A percentile compares a stretch with the other conserved stretches of the same genome.
These are phyloP conservation scores for Torulaspora franciscae DNA, from an alignment of 805 yeast genomes.

Conservation along the genomic window DNA sequence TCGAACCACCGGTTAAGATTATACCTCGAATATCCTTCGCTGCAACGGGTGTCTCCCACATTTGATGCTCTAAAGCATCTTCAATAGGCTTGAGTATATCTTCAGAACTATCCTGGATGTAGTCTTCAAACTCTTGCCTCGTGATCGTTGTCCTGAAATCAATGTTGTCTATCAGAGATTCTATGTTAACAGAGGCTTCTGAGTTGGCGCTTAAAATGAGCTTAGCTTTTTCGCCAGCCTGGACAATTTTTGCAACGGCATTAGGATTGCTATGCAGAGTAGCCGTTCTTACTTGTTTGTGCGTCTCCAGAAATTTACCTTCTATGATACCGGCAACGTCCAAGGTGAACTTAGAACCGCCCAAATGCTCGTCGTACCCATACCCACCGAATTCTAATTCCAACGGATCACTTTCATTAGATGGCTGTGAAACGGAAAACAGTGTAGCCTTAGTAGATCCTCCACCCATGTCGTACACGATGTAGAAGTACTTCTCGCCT, in stretches of 20 bases:
- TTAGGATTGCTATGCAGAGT: constrained; percentile 47
- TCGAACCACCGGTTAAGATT: constrained; percentile 83
- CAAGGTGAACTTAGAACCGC: constrained; percentile 72
- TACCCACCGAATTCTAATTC: constrained; percentile 65
- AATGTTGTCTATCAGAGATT: constrained; percentile 63
- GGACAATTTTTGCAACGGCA: constrained; percentile 63
- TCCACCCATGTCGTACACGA: constrained; percentile 89
- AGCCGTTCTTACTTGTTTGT: constrained; percentile 38
- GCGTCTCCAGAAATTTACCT: constrained; percentile 49
- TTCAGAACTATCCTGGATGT: constrained; percentile 40
- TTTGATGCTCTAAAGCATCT: constrained; percentile 43
- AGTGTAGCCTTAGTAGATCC: constrained; percentile 85
- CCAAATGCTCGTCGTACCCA: constrained; percentile 61
- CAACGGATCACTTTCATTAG: constrained; percentile 40
- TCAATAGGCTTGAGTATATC: constrained; percentile 52
- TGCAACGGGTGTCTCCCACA: constrained; percentile 25
- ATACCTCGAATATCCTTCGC: constrained; percentile 52
- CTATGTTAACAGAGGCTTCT: constrained; percentile 74
- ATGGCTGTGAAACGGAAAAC: constrained; percentile 50
- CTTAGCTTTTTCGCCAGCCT: constrained; percentile 86
- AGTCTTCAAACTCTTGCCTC: constrained; percentile 73
- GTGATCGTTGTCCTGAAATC: constrained; percentile 68
- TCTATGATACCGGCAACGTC: constrained; percentile 57
- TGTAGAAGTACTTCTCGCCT: constrained; percentile 43
- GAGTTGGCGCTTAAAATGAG: constrained; percentile 79